Base-by-base conservation (phyloP, 306 rosid genomes). In the Fragaria iinumae region DNA sequence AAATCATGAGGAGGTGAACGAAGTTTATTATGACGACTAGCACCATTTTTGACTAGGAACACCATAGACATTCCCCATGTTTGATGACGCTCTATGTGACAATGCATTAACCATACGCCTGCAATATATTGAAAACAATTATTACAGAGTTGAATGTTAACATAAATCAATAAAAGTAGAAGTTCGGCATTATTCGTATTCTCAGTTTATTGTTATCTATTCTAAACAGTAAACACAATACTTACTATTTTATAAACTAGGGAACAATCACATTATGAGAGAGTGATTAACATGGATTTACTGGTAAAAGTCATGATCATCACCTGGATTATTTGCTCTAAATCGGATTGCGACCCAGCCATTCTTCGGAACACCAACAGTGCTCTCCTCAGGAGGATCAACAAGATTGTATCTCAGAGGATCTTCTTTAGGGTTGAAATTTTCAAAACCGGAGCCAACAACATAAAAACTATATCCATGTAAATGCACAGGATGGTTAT, bases 101-200 rank as follows among this genome's bases (percentile, higher is more conserved):
- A 85, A 57, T 88, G 89, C 83, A 88, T 59, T 76, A 88, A 74
- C 87, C 89, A 88, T 69, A 83, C 29, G 1, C 91, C 91, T 85
- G 74, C 59, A 62, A 60, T 57, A 36, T 3, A 71, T 63, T 27
- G 23, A 36, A 21, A 17, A 11, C 13, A 0, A 17, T 25, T 53
- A 2, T 20, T 53, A 53, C 60, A n/a, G n/a, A n/a, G 18, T 36
- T 13, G 1, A 8, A 71, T 20, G 8, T 47, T 56, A 11, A 32
- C 39, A 36, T 36, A 36, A 36, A 36, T 5, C 39, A 36, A 36
- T 36, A n/a, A 11, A 29, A 36, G 3, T 25, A 1, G 36, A 12
- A 27, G 32, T 29, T 29, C 32, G 32, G 2, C 2, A 29, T 29
- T 29, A 29, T 29, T 29, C 32, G 32, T 29, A 29, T 29, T 29